Evolutionary conservation across 495 filamentous ascomycete species (phyloP).

Genomic region (Jackrogersella multiformis): DNA sequence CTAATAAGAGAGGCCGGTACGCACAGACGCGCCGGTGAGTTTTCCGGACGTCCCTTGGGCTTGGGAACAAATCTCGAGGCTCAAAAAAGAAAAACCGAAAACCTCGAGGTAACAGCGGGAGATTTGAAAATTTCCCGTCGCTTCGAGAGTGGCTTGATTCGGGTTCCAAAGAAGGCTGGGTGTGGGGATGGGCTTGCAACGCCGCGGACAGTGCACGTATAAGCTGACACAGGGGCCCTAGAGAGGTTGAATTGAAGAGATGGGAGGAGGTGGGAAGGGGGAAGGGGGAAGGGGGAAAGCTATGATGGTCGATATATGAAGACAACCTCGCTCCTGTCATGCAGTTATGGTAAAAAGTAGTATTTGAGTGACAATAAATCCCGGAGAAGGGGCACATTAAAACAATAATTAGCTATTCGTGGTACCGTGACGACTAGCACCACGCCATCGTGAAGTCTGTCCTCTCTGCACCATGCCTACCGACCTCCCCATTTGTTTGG

Average conservation of each 20-base stretch:
- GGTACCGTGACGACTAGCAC: constrained; percentile 17
- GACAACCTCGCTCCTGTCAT: constrained; percentile 16
- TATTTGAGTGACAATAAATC: constrained; percentile 20
- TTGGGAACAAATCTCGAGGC: not conserved
- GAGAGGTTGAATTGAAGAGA: not conserved
- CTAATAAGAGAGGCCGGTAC: constrained; percentile 4
- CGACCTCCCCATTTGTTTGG: constrained; percentile 23
- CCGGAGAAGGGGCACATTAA: constrained; percentile 17
- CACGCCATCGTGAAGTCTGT: constrained; percentile 15
- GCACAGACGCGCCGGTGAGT: constrained; percentile 25
- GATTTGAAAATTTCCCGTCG: constrained; percentile 14
- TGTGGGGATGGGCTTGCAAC: constrained; percentile 25
- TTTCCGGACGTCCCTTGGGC: constrained; percentile 11
- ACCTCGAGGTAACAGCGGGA: constrained; percentile 4
- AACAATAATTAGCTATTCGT: constrained; percentile 16
- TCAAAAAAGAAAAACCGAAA: constrained; percentile 22
- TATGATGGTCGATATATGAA: constrained; percentile 21
- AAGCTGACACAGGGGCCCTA: constrained; percentile 15
- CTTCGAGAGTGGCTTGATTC: constrained; percentile 4
- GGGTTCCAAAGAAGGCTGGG: constrained; percentile 4
- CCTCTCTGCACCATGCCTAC: constrained; percentile 23
- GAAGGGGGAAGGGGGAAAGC: constrained; percentile 12
- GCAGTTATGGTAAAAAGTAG: constrained; percentile 17
- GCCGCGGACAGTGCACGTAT: constrained; percentile 22
- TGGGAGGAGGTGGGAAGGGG: not conserved